A percentile compares a stretch with the other conserved stretches of the same genome.
Conservation (phyloP, 345 rosid genomes). For the Nephelium lappaceum region DNA sequence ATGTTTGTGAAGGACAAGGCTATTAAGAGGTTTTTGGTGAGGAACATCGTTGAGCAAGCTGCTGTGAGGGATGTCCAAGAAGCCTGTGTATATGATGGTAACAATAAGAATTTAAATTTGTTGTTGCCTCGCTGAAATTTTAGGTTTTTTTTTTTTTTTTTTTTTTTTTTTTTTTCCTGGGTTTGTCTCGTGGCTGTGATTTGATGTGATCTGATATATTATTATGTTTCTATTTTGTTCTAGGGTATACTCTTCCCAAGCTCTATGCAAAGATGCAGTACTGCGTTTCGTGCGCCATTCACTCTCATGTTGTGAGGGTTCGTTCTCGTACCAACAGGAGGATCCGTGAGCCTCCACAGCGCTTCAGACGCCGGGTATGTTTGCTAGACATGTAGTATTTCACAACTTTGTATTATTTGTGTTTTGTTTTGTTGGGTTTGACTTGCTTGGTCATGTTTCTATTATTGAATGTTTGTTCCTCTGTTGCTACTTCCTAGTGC, state of each 20-base stretch:
- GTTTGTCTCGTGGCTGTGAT: not conserved
- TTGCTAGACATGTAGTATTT: not conserved
- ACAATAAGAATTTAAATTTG: not conserved
- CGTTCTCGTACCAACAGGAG: constrained; percentile 73
- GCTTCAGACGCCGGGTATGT: constrained; percentile 79
- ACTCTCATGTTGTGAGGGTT: constrained; percentile 96
- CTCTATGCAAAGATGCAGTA: constrained; percentile 84
- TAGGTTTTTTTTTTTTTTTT: too few relatives aligned
- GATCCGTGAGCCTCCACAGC: constrained; percentile 86
- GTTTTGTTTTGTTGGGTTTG: not conserved
- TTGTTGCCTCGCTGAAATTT: not conserved
- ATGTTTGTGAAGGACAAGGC: constrained; percentile 62
- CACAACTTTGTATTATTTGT: not conserved
- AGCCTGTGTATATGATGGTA: constrained; percentile 86
- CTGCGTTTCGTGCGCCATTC: constrained; percentile 95
- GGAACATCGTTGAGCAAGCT: constrained; percentile 93
- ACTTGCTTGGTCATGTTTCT: not conserved
- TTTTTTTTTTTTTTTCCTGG: not conserved
- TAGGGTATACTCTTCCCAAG: constrained; percentile 78
- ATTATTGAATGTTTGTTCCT: not conserved
- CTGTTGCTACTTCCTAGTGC: not conserved
- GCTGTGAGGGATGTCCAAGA: constrained; percentile 92
- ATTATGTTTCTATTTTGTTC: not conserved
- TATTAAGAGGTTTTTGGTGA: constrained; percentile 82
- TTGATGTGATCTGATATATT: not conserved